Percentiles rank a stretch among this genome's conserved stretches.
Evolutionary conservation across 192 early-diverging fungal genomes (phyloP).

Genomic region (Jimgerdemannia lactiflua): DNA sequence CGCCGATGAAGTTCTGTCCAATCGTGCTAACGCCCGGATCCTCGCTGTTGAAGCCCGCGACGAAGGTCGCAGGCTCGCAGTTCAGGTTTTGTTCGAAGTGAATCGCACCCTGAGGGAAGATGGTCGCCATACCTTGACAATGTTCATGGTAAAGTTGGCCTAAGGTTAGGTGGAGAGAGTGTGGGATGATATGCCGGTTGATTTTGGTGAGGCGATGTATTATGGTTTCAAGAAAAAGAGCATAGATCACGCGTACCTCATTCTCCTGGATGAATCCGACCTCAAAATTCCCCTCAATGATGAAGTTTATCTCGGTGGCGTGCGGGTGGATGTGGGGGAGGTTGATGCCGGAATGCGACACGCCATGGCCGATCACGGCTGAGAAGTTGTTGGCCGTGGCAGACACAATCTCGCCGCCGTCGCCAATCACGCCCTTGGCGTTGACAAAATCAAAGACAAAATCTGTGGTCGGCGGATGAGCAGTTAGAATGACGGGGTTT

Average conservation of each 20-base stretch:
- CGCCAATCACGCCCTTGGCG: background rate
- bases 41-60: conserved; percentile 13
- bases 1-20: conserved; percentile 11
- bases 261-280: conserved; percentile 13
- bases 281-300: conserved; percentile 15
- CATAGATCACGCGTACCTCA: background rate
- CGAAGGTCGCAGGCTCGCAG: conserved; percentile 13
- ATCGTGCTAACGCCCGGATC: conserved; percentile 7
- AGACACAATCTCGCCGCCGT: conserved; percentile 7
- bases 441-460: conserved; percentile 14
- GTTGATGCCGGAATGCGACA: conserved; percentile 17
- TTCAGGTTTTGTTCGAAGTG: conserved; percentile 15
- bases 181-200: background rate
- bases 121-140: conserved; percentile 5
- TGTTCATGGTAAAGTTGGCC: conserved; percentile 2
- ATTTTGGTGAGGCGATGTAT: background rate
- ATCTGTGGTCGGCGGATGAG: conserved; percentile 1
- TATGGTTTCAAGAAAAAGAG: too few species aligned
- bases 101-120: conserved; percentile 12
- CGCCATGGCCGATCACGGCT: conserved; percentile 11
- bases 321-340: conserved; percentile 19
- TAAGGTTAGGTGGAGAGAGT: background rate
- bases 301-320: conserved; percentile 17
- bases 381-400: conserved; percentile 14
- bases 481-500: background rate